A percentile compares a stretch with the other conserved stretches of the same genome.
Conservation (phyloP, 176 grass and related monocot species). For the Coix lacrymajobi region DNA sequence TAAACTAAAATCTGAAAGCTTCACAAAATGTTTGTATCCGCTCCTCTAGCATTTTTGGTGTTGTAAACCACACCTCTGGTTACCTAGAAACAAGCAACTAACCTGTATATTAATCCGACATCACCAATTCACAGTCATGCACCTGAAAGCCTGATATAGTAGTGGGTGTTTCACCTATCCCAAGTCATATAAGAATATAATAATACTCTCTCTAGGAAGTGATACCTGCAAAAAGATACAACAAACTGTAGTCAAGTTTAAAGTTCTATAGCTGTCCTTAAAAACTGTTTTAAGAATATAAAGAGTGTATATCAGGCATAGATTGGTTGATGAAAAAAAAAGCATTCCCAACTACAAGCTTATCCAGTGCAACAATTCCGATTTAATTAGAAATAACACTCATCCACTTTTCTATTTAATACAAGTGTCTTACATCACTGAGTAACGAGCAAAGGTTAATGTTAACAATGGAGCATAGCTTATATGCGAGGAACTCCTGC, state of each 20-base stretch:
- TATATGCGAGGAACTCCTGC: not conserved
- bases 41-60: constrained; percentile 55
- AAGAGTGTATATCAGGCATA: not conserved
- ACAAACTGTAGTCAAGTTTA: constrained; percentile 25
- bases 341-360: not conserved
- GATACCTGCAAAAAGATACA: constrained; percentile 45
- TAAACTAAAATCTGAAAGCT: constrained; percentile 72
- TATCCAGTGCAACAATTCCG: not conserved
- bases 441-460: not conserved
- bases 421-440: not conserved
- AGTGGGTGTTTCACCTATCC: constrained; percentile 49
- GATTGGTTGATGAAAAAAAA: not conserved
- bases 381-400: not conserved
- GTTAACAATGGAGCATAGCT: not conserved
- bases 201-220: constrained; percentile 57
- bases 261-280: not conserved
- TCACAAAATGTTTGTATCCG: constrained; percentile 66
- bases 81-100: constrained; percentile 69
- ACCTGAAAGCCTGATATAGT: constrained; percentile 54
- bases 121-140: constrained; percentile 58
- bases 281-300: not conserved
- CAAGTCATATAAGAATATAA: constrained; percentile 57
- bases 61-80: constrained; percentile 59
- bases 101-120: constrained; percentile 64
- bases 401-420: not conserved